Evolutionary conservation across 1,139 yeast species (phyloP), one percentile per base, ranked within the genome.

Genomic region (Magnusiomyces magnusii): DNA sequence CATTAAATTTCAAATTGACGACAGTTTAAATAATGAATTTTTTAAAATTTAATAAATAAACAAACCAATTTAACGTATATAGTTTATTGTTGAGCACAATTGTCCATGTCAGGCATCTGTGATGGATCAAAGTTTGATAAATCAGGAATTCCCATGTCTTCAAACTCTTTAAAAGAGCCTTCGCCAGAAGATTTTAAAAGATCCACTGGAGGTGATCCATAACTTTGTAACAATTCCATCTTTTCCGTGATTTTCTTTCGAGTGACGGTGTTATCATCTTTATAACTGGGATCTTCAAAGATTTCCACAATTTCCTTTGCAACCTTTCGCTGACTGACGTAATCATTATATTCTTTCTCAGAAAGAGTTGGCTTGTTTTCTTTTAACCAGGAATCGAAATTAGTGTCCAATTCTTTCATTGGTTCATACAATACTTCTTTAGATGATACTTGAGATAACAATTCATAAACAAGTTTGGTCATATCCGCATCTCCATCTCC

Each of bases 401-500:
- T 89, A 24, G 78, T 75, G 63, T 86, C 83, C 71, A 92, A 79
- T 62, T 90, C 96, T 68, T 85, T 87, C 74, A 93, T 81, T 1
- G 98, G 97, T 65, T 87, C 96, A 69, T 89, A 92, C 55, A 93
- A 78, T 36, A 92, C 89, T 60, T 86, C 95, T 70, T 90, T 92
- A 7, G 95, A 85, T 23, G 95, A 83, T 71, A 93, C 80, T 70
- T 90, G 95, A 62, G 85, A 86, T 68, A 93, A 78, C 85, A 92
- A 85, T 57, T 87, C 91, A 31, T 82, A 80, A 63, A 92, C 77
- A 53, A 92, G 77, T 63, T 84, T 83, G 57, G 87, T 80, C 65
- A 80, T 78, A 31, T 81, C 86, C 10, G 75, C 81, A 19, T 80
- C 85, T 2, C 75, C 83, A 10, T 70, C 78, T 1, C 71, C 76